Conservation (phyloP, 768 basidiomycete genomes). For the Glaciozyma martinii region DNA sequence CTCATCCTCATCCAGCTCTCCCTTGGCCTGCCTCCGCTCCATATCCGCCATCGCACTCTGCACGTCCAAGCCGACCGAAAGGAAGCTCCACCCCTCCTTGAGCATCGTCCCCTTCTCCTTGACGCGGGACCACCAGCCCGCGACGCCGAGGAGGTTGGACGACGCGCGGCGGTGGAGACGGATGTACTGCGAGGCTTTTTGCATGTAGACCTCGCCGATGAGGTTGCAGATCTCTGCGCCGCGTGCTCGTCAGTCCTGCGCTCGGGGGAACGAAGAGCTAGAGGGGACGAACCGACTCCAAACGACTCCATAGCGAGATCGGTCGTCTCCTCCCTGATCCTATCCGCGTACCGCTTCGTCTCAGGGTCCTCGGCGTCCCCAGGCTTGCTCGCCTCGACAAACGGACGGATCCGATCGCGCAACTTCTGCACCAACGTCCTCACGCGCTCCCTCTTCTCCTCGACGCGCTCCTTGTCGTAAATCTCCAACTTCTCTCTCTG, state of each 20-base stretch:
- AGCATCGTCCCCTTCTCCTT: slow-evolving; percentile 79
- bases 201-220: slow-evolving; percentile 58
- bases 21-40: slow-evolving; percentile 78
- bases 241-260: neutral
- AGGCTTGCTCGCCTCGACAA: slow-evolving; percentile 60
- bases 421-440: slow-evolving; percentile 66
- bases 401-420: slow-evolving; percentile 73
- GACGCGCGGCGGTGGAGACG: slow-evolving; percentile 80
- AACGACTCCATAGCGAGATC: slow-evolving; percentile 96
- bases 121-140: slow-evolving; percentile 83
- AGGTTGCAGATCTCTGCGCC: slow-evolving; percentile 32
- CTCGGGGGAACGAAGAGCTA: neutral
- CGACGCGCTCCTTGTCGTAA: slow-evolving; percentile 69
- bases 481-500: slow-evolving; percentile 70
- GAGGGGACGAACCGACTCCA: slow-evolving; percentile 68
- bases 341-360: slow-evolving; percentile 64
- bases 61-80: slow-evolving; percentile 84
- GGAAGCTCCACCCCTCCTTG: slow-evolving; percentile 94
- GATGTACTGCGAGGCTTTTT: slow-evolving; percentile 79
- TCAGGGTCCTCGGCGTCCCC: slow-evolving; percentile 59
- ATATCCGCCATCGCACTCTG: slow-evolving; percentile 81
- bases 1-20: slow-evolving; percentile 78
- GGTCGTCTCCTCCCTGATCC: slow-evolving; percentile 73
- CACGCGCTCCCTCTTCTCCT: slow-evolving; percentile 70
- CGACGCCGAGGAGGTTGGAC: slow-evolving; percentile 36